These are phyloP conservation scores for Austroboletus eburneus DNA, from an alignment of 768 basidiomycete species.

Conservation along the genomic window DNA sequence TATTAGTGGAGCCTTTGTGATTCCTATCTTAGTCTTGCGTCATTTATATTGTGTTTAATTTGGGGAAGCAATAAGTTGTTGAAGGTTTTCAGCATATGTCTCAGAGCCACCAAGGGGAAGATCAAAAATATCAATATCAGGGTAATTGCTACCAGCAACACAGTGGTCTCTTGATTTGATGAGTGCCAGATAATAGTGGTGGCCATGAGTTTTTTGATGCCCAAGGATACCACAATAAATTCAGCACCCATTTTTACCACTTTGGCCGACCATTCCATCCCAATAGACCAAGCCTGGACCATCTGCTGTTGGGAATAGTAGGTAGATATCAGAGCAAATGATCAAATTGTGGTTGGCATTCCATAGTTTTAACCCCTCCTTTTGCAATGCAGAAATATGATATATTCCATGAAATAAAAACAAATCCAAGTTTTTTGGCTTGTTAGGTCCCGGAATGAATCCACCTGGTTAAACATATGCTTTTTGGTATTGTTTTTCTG, in stretches of 20 bases:
- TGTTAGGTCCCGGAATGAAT: background rate
- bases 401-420: background rate
- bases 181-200: slow-evolving; percentile 32
- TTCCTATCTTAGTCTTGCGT: slow-evolving; percentile 1
- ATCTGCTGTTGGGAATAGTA: slow-evolving; percentile 25
- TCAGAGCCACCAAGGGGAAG: too few species aligned
- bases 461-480: background rate
- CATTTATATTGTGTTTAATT: too few species aligned
- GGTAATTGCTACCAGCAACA: too few species aligned
- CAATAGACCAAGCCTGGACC: slow-evolving; percentile 8
- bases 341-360: background rate
- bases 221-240: slow-evolving; percentile 27
- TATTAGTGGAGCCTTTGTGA: too few species aligned
- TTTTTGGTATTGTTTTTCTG: background rate
- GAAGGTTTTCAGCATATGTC: slow-evolving; percentile 30
- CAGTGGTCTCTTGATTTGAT: background rate
- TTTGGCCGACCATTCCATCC: slow-evolving; percentile 31
- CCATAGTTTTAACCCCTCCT: background rate
- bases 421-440: background rate
- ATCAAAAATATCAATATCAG: too few species aligned
- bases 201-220: slow-evolving; percentile 17
- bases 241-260: slow-evolving; percentile 32
- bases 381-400: background rate
- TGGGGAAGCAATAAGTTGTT: slow-evolving; percentile 13
- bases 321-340: slow-evolving; percentile 3